Conservation (phyloP, 1,284 basidiomycete species). For the Ceratobasidium sp. region DNA sequence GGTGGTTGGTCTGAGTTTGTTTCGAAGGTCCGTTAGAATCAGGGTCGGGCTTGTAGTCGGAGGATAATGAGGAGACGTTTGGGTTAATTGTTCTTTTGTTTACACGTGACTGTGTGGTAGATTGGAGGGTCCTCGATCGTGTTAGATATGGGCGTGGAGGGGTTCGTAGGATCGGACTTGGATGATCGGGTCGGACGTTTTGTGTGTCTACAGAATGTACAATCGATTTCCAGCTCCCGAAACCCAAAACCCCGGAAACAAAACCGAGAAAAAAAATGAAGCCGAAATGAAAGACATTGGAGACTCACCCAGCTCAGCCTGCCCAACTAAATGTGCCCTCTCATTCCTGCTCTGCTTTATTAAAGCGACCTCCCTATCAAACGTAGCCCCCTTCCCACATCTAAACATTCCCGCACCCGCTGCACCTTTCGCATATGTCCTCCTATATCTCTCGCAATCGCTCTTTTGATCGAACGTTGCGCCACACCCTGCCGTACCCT, state of each 20-base stretch:
- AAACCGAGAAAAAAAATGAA: neutral
- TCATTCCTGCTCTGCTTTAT: slow-evolving; percentile 8
- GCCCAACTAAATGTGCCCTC: slow-evolving; percentile 14
- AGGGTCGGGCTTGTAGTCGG: neutral
- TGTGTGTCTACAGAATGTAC: neutral
- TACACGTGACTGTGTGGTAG: neutral
- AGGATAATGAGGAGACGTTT: neutral
- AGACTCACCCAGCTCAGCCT: neutral
- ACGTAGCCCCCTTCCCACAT: slow-evolving; percentile 2
- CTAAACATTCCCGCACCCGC: neutral
- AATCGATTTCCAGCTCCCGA: no score
- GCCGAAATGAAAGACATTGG: neutral
- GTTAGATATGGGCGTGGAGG: neutral
- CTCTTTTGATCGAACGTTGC: slow-evolving; percentile 18
- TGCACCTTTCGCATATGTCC: slow-evolving; percentile 7
- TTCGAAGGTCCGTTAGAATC: neutral
- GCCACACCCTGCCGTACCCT: neutral
- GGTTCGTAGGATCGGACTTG: neutral
- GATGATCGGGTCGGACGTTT: neutral
- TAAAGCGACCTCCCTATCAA: slow-evolving; percentile 15
- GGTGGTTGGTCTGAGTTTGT: neutral
- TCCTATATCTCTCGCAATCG: slow-evolving; percentile 15
- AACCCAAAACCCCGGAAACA: no score
- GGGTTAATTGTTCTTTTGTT: neutral
- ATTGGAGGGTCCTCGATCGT: neutral